Evolutionary conservation across 352 stramenopile genomes (phyloP), one percentile per base, ranked within the genome.

Genomic region (Globisporangium nunn): DNA sequence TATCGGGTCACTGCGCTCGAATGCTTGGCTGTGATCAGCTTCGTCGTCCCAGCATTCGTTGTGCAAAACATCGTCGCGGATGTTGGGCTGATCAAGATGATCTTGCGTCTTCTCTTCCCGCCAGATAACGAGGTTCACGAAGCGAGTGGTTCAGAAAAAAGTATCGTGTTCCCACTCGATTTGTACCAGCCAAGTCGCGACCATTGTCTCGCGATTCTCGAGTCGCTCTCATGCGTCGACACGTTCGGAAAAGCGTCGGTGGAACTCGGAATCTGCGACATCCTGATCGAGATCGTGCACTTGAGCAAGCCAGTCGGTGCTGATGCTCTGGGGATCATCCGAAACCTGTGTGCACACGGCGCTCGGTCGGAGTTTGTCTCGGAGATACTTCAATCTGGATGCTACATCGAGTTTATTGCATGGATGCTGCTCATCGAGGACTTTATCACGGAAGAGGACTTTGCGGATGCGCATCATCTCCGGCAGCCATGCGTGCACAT

Each of bases 361-460:
- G 67, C 76, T 35, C 70, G 70, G 49, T 61, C 54, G 7, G 72
- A 78, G 29, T 87, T 73, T 52, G 64, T 84, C 30, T 57, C 63
- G 4, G 75, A 89, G 51, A 87, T 91, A 31, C 66, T 93, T 17
- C 74, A 90, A 48, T 84, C 82, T 0, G 82, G 82, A 3, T 64
- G 76, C 35, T 91, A 88, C 47, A 62, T 93, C 48, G 82, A 93
- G 55, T 89, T 91, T 53, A 78, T 93, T n/a, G 71, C 74, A 3
- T 91, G 80, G 78, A 49, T 93, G 33, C 63, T 91, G 48, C 68
- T 75, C 30, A 69, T 89, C 5, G 74, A 87, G 23, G 67, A 84
- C 50, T 75, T 74, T 10, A 84, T 86, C 49, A 74, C 70, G 4
- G 82, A 90, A 23, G 72, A 85, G 54, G 75, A 88, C 14, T 84